A percentile compares a stretch with the other conserved stretches of the same genome.
These are phyloP conservation scores for Pseudoneurospora amorphoporcata DNA, from an alignment of 495 filamentous ascomycete genomes.

Conservation along the genomic window DNA sequence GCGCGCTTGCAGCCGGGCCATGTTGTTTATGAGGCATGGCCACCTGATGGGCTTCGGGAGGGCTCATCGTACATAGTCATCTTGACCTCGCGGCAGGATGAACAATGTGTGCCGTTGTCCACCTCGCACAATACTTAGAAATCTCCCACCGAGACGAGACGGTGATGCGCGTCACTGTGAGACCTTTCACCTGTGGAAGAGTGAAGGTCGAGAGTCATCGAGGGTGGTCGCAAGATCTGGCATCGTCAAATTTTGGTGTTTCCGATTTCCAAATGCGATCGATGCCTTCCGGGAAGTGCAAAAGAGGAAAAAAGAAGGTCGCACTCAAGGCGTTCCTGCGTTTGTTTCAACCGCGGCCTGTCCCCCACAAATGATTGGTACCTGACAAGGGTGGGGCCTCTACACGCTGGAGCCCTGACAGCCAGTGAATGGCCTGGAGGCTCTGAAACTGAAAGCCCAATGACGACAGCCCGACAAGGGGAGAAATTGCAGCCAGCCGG, in stretches of 20 bases:
- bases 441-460: neutral
- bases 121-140: neutral
- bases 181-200: neutral
- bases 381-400: neutral
- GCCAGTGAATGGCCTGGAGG: neutral
- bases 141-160: neutral
- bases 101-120: neutral
- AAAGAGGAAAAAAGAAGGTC: neutral
- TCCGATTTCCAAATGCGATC: neutral
- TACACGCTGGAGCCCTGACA: neutral
- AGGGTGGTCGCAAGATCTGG: neutral
- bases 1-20: neutral
- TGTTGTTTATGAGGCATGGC: neutral
- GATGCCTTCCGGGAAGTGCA: neutral
- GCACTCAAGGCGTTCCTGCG: neutral
- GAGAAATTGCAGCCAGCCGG: neutral
- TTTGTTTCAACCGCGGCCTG: neutral
- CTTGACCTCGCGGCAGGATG: neutral
- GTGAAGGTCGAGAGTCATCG: neutral
- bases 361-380: neutral
- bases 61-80: neutral
- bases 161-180: neutral
- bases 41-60: neutral
- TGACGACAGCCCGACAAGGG: neutral
- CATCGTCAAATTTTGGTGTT: neutral